Evolutionary conservation across 2,329 filamentous ascomycete genomes (phyloP).

Genomic region (Canariomyces notabilis): DNA sequence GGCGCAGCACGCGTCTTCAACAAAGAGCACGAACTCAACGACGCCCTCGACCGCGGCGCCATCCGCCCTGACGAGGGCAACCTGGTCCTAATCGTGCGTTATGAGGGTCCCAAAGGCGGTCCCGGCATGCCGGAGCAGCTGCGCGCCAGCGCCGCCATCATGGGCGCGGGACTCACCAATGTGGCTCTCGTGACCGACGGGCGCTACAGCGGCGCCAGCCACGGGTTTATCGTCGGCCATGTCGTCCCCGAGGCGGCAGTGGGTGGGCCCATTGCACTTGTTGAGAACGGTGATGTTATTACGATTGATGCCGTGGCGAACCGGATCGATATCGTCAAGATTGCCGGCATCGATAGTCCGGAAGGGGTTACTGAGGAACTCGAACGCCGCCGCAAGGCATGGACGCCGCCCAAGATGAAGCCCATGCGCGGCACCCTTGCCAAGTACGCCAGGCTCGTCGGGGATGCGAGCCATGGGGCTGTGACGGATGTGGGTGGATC

Average conservation of each 20-base stretch:
- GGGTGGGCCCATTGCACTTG: slow-evolving; percentile 82
- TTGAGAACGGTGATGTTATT: slow-evolving; percentile 73
- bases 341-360: slow-evolving; percentile 44
- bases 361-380: slow-evolving; percentile 45
- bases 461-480: slow-evolving; percentile 86
- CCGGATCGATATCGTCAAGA: slow-evolving; percentile 59
- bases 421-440: slow-evolving; percentile 81
- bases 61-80: slow-evolving; percentile 58
- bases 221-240: slow-evolving; percentile 92
- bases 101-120: slow-evolving; percentile 89
- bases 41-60: slow-evolving; percentile 61
- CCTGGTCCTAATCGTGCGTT: slow-evolving; percentile 83
- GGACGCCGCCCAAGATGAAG: slow-evolving; percentile 62
- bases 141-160: slow-evolving; percentile 81
- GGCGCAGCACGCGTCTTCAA: slow-evolving; percentile 81
- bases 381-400: slow-evolving; percentile 50
- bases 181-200: slow-evolving; percentile 91
- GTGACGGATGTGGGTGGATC: slow-evolving; percentile 63
- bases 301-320: slow-evolving; percentile 83
- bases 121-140: slow-evolving; percentile 97
- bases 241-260: slow-evolving; percentile 86
- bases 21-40: slow-evolving; percentile 74
- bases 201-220: slow-evolving; percentile 78
- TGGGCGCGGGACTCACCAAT: slow-evolving; percentile 84
- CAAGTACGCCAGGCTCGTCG: slow-evolving; percentile 84